Conservation (phyloP, 495 filamentous ascomycete species). For the Saxispiralis lemnorum region DNA sequence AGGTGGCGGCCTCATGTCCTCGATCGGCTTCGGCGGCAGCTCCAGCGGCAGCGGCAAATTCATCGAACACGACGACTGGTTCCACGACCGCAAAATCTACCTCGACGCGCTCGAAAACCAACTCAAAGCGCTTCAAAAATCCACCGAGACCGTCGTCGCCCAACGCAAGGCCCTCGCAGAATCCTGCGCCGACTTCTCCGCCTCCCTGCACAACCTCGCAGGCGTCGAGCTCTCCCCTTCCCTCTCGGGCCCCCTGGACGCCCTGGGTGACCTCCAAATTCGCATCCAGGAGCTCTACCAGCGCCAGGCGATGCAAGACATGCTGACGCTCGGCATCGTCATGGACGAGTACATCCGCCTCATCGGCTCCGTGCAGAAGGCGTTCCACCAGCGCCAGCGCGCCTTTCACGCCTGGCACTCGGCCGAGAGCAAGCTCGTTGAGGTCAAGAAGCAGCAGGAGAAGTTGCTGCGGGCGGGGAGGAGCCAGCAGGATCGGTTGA, state of each 20-base stretch:
- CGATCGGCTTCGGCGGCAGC: conserved; percentile 33
- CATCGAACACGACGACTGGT: conserved; percentile 98
- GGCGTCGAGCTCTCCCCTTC: conserved; percentile 74
- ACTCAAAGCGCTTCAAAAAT: conserved; percentile 80
- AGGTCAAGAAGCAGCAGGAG: conserved; percentile 69
- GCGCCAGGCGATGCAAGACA: conserved; percentile 90
- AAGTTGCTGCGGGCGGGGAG: conserved; percentile 85
- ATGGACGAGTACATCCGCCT: conserved; percentile 96
- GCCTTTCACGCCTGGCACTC: conserved; percentile 83
- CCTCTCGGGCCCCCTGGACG: conserved; percentile 76
- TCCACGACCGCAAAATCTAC: conserved; percentile 88
- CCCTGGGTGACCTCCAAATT: conserved; percentile 77
- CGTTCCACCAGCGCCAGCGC: conserved; percentile 84
- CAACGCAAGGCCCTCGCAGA: conserved; percentile 88
- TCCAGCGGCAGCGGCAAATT: conserved; percentile 78
- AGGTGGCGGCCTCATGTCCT: conserved; percentile 38
- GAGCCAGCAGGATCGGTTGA: conserved; percentile 84
- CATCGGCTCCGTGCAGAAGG: conserved; percentile 80
- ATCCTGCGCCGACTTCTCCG: conserved; percentile 79
- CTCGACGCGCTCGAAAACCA: conserved; percentile 90
- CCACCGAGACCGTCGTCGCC: conserved; percentile 75
- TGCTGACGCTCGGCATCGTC: conserved; percentile 88
- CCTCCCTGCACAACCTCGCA: conserved; percentile 74
- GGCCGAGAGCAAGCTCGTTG: conserved; percentile 73
- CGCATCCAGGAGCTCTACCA: conserved; percentile 91